Evolutionary conservation across 768 basidiomycete genomes (phyloP), one percentile per base, ranked within the genome.

Genomic region (Terana coerulea): DNA sequence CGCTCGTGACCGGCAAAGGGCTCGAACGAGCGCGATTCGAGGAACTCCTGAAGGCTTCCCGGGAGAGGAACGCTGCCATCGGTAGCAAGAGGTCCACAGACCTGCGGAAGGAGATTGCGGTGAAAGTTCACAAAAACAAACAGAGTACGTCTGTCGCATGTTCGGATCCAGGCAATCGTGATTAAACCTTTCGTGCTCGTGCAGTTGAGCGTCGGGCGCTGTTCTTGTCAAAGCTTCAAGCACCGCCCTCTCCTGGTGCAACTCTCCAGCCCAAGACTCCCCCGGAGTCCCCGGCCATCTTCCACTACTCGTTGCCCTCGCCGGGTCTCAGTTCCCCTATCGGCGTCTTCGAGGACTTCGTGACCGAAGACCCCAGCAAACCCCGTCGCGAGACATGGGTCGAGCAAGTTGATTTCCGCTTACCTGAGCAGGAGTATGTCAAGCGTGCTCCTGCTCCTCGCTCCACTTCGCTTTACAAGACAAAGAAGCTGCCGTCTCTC

Each of bases 151-250:
- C 24, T 19, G 2, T 44, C 25, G 2, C 34, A 5, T 39, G 24
- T 10, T 39, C 37, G 10, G 17, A 39, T 19, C 24, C 24, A 9
- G 31, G 9, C 15, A 22, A 14, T n/a, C 37, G 2, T 11, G 17
- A 22, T 39, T 22, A 19, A 15, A 40, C 21, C 25, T 40, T 40
- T 19, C 25, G 11, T 21, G 8, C 39, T 11, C 21, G 31, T 53
- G n/a, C 60, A 89, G 86, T 77, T 59, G 85, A 87, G 65, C 78
- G 90, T 47, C 84, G 88, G 25, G 83, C 86, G 3, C 73, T 78
- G 52, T 91, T 91, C 70, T 69, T 91, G 24, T 85, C 83, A 52
- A 91, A 84, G 67, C 69, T 91, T 36, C 72, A 78, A 33, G 81
- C 81, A n/a, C 79, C 83, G 19, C 81, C 83, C 2, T 83, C 80